Evolutionary conservation across 176 grass and related monocot species (phyloP), one percentile per base, ranked within the genome.

Genomic region (Poa annua): DNA sequence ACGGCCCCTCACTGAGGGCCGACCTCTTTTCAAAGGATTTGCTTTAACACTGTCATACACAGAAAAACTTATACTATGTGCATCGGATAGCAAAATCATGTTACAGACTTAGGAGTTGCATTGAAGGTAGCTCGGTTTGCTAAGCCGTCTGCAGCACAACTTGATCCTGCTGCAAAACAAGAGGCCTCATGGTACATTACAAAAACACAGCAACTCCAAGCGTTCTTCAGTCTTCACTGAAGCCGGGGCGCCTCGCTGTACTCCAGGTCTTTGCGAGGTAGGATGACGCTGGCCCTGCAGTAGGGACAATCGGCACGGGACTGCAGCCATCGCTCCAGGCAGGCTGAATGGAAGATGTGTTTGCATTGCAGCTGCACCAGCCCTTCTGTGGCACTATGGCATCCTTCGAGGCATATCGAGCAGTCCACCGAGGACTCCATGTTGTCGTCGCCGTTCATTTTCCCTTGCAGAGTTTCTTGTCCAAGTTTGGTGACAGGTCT

Each of bases 341-440:
- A 87, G 51, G 11, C 74, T 6, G 80, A 80, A 59, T 90, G 84
- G 60, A 90, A 90, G 24, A 62, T 83, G 86, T 90, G 84, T 47
- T 64, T 86, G 73, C 88, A 90, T 11, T 59, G 67, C 42, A 90
- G 79, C 62, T 80, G 66, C 0, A 77, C 67, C 41, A 90, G 75
- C 10, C 64, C 8, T 6, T 38, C 80, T 42, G 24, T 24, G 4
- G 65, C 80, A 51, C 83, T 22, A 36, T 53, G 22, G 64, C 85
- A 83, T n/a, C 59, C 78, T 75, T 90, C 88, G 16, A 90, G 55
- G 54, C 84, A 90, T 57, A 87, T 87, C 51, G 68, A 83, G 9
- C 88, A 90, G 19, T 90, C 88, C 19, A 62, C 42, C 15, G 34
- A 78, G 34, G 59, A 60, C 61, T 34, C 77, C 47, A n/a, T n/a